Evolutionary conservation across 192 early-diverging fungal genomes (phyloP), one percentile per base, ranked within the genome.

Genomic region (Entomortierella chlamydospora): DNA sequence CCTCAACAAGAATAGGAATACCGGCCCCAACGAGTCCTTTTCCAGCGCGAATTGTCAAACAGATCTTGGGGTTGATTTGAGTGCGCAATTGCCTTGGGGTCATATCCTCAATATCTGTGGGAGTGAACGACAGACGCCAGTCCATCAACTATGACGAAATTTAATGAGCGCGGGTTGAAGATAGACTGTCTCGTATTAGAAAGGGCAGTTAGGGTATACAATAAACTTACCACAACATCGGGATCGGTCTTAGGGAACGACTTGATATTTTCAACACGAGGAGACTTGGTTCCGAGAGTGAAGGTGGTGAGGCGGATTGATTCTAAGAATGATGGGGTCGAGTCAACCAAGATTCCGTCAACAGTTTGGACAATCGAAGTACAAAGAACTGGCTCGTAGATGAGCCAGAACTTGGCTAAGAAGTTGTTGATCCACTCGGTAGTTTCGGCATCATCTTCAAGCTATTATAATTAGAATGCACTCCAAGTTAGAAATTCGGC

Each of bases 371-470:
- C 88, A 25, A 97, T 87, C 42, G 89, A 86, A 47, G 90, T 86
- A 59, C 92, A 91, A 56, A 98, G 87, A 30, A 89, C 89, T 39
- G 95, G 95, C 82, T 98, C 96, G 64, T 93, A 96, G 62, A 92
- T 94, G 20, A 93, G 81, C 96, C 96, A 98, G 83, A 95, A 97
- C 53, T 91, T 86, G 28, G 86, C 85, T 59, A 95, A 78, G 82
- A 95, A 95, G 84, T 90, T 88, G 79, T 98, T 98, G 49, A 98
- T 84, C 96, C 96, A 98, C 51, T 95, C 95, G 17, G 91, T 94
- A 45, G 91, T 81, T 62, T 94, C 93, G 8, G 62, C 68, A 29
- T 87, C 82, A 22, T 78, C 77, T 39, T 85, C 85, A 9, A 90
- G 55, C 74, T 78, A 64, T n/a, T n/a, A n/a, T 34, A 15, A 12